Percentiles rank a stretch among this genome's conserved stretches.
Evolutionary conservation across 2,329 filamentous ascomycete species (phyloP).

Genomic region (Stemphylium lycopersici): DNA sequence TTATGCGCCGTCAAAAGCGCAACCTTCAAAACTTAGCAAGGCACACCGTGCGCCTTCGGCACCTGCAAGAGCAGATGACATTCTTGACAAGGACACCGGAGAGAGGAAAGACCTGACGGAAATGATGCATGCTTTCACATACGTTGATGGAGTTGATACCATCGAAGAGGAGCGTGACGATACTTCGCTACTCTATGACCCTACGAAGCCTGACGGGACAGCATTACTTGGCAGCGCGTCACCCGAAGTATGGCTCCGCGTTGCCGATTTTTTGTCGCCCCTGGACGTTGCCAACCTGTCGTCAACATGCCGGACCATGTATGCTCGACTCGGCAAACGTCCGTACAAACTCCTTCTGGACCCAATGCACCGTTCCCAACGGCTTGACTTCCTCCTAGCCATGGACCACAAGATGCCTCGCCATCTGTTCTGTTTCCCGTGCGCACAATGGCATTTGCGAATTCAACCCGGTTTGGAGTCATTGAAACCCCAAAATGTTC

Average conservation of each 20-base stretch:
- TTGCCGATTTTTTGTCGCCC: slow-evolving; percentile 35
- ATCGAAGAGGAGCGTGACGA: slow-evolving; percentile 25
- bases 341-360: slow-evolving; percentile 32
- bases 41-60: slow-evolving; percentile 24
- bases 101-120: slow-evolving; percentile 41
- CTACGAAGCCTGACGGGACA: slow-evolving; percentile 31
- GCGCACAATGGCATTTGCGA: slow-evolving; percentile 61
- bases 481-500: slow-evolving; percentile 59
- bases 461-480: slow-evolving; percentile 60
- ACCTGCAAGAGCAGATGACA: slow-evolving; percentile 22
- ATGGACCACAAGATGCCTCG: slow-evolving; percentile 60
- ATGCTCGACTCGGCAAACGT: slow-evolving; percentile 29
- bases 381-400: slow-evolving; percentile 57
- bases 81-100: slow-evolving; percentile 41
- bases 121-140: slow-evolving; percentile 44
- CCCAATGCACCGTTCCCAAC: slow-evolving; percentile 54
- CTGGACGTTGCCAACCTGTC: slow-evolving; percentile 37
- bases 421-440: slow-evolving; percentile 66
- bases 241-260: slow-evolving; percentile 35
- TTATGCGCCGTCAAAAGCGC: slow-evolving; percentile 11
- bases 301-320: slow-evolving; percentile 38
- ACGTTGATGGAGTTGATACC: slow-evolving; percentile 30
- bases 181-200: slow-evolving; percentile 28
- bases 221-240: slow-evolving; percentile 26
- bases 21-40: slow-evolving; percentile 30